Conservation (phyloP, 176 grass and related monocot genomes). For the Microstegium vimineum region DNA sequence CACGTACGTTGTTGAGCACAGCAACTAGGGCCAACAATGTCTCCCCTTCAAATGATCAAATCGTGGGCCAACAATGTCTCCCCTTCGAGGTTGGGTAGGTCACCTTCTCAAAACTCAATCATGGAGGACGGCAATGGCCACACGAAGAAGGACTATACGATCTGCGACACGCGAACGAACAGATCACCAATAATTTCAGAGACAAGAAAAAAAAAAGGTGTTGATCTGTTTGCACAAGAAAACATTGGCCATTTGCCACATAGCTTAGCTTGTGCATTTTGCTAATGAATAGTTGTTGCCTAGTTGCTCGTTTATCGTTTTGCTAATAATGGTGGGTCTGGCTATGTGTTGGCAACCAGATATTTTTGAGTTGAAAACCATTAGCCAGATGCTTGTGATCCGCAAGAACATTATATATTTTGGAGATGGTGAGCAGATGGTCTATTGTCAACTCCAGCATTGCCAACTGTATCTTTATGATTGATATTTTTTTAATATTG, state of each 20-base stretch:
- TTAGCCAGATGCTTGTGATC: background rate
- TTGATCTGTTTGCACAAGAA: conserved; percentile 3
- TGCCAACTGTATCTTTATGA: background rate
- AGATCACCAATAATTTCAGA: background rate
- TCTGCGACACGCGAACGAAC: background rate
- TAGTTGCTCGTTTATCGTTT: background rate
- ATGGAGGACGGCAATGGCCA: background rate
- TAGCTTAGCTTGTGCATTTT: background rate
- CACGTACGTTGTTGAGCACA: too few species aligned
- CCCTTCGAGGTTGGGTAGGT: background rate
- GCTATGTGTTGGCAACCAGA: conserved; percentile 17
- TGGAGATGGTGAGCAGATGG: background rate
- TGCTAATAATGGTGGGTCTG: background rate
- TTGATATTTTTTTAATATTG: background rate
- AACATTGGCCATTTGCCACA: background rate
- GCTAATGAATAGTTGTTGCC: background rate
- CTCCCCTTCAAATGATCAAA: too few species aligned
- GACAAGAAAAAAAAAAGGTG: background rate
- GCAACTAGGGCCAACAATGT: background rate
- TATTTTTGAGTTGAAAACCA: background rate
- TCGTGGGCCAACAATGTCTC: too few species aligned
- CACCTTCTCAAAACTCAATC: conserved; percentile 1
- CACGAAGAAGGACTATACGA: background rate
- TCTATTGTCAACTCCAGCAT: conserved; percentile 8
- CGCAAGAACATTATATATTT: conserved; percentile 17